Percentiles rank a stretch among this genome's conserved stretches.
Evolutionary conservation across 805 yeast genomes (phyloP).

Genomic region (Candida arabinofermentans): DNA sequence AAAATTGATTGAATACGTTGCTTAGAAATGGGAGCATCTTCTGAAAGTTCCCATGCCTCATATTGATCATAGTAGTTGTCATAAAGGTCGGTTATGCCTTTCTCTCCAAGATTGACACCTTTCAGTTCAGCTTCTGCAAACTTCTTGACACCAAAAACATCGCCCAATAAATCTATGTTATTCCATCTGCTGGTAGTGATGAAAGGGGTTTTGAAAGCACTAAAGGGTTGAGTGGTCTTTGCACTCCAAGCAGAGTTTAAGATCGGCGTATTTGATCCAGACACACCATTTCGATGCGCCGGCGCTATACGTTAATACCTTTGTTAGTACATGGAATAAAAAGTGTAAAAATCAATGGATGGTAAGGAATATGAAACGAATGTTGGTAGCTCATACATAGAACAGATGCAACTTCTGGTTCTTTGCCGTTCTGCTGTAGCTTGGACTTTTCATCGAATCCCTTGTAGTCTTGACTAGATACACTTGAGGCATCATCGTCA

Average conservation of each 20-base stretch:
- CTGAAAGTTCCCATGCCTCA: conserved; percentile 46
- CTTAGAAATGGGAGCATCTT: conserved; percentile 43
- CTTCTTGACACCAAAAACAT: conserved; percentile 27
- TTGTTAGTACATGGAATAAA: neutral
- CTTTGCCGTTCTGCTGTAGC: neutral
- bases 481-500: conserved; percentile 7
- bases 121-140: conserved; percentile 33
- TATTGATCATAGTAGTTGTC: conserved; percentile 46
- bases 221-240: conserved; percentile 29
- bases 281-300: conserved; percentile 8
- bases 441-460: neutral
- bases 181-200: conserved; percentile 42
- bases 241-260: conserved; percentile 27
- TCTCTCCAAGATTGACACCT: conserved; percentile 24
- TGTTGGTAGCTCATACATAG: conserved; percentile 16
- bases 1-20: conserved; percentile 56
- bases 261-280: conserved; percentile 15
- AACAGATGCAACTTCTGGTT: conserved; percentile 2
- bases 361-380: neutral
- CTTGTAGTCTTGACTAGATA: neutral
- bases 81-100: conserved; percentile 38
- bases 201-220: conserved; percentile 44
- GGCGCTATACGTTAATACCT: conserved; percentile 18
- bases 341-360: neutral
- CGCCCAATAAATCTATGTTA: conserved; percentile 34